These are phyloP conservation scores for Tolypocladium guangdongense DNA, from an alignment of 2,329 filamentous ascomycete genomes.

Conservation along the genomic window DNA sequence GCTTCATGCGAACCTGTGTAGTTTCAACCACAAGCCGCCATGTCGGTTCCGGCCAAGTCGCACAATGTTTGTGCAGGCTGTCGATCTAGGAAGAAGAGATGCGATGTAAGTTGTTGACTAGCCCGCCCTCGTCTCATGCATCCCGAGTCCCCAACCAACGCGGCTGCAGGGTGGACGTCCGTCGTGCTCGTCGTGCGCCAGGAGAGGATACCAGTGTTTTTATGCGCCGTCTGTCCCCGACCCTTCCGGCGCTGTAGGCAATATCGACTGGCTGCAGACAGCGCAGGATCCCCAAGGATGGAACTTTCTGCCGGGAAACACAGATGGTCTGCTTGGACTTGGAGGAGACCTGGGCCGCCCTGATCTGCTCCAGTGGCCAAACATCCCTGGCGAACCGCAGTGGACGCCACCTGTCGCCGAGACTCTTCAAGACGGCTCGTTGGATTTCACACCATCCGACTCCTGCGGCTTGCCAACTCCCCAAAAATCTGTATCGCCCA, in stretches of 20 bases:
- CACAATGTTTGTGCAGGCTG: conserved; percentile 14
- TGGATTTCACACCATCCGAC: background rate
- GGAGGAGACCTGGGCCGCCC: background rate
- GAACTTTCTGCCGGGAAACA: background rate
- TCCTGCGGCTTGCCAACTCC: background rate
- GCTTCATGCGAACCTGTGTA: background rate
- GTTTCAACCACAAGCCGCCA: background rate
- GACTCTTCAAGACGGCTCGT: background rate
- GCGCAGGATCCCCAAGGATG: background rate
- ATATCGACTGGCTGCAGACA: background rate
- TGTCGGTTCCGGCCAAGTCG: conserved; percentile 12
- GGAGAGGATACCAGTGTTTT: background rate
- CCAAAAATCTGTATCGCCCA: background rate
- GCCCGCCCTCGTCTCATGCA: conserved; percentile 3
- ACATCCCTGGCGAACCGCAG: background rate
- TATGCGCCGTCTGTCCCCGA: background rate
- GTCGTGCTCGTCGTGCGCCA: background rate
- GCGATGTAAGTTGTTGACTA: conserved; percentile 8
- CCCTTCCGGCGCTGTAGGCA: background rate
- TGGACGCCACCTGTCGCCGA: background rate
- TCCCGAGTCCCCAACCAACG: conserved; percentile 8
- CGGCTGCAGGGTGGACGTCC: conserved; percentile 3
- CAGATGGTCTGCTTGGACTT: background rate
- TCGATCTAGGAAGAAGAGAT: conserved; percentile 15
- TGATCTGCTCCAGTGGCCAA: background rate